These are phyloP conservation scores for Endothia cerciana DNA, from an alignment of 2,329 filamentous ascomycete genomes.

Conservation along the genomic window DNA sequence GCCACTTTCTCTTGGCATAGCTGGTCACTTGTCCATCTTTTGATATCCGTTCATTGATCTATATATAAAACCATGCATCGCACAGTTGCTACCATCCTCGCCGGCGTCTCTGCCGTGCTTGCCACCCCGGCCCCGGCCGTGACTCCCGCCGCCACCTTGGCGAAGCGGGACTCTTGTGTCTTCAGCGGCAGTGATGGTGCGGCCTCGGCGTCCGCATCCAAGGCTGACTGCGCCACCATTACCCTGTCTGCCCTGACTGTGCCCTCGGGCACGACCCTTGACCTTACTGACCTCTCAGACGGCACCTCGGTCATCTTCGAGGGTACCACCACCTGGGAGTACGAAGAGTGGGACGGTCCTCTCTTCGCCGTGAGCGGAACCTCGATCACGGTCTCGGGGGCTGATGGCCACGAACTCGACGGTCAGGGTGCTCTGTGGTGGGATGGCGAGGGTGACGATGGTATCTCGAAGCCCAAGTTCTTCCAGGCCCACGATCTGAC, in stretches of 20 bases:
- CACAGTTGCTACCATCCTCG: constrained; percentile 9
- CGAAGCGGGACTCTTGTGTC: constrained; percentile 46
- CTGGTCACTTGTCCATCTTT: neutral
- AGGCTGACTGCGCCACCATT: constrained; percentile 57
- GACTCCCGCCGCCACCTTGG: constrained; percentile 13
- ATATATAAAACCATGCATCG: constrained; percentile 5
- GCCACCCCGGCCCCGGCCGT: constrained; percentile 8
- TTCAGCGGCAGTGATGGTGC: constrained; percentile 52
- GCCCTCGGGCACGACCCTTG: constrained; percentile 61
- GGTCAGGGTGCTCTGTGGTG: constrained; percentile 62
- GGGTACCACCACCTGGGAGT: constrained; percentile 69
- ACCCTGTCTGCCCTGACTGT: constrained; percentile 57
- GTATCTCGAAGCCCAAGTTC: constrained; percentile 21
- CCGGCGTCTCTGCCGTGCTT: constrained; percentile 11
- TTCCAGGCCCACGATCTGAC: constrained; percentile 40
- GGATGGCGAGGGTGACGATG: constrained; percentile 51
- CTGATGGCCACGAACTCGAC: constrained; percentile 56
- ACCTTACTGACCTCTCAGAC: constrained; percentile 55
- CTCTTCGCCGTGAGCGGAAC: constrained; percentile 64
- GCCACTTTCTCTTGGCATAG: neutral
- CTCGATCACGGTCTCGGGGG: constrained; percentile 57
- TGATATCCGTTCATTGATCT: neutral
- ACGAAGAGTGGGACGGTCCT: constrained; percentile 67
- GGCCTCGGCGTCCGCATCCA: constrained; percentile 50
- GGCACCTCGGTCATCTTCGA: constrained; percentile 64